Conservation (phyloP, 2,329 filamentous ascomycete genomes). For the Raffaelea arxii region DNA sequence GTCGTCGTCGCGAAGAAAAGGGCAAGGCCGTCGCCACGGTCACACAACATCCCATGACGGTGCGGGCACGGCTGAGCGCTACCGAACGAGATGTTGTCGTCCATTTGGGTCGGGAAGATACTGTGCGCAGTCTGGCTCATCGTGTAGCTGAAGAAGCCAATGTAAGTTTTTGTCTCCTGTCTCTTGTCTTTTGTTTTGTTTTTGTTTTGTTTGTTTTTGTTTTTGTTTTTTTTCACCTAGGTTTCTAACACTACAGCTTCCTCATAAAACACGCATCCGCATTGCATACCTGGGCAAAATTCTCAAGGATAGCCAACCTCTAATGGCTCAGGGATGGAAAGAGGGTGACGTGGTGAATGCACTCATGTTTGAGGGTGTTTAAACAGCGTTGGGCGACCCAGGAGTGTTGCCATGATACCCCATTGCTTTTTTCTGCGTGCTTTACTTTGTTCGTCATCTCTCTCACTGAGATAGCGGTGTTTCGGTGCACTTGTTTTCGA, state of each 20-base stretch:
- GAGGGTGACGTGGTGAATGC: conserved; percentile 69
- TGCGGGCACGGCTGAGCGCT: conserved; percentile 58
- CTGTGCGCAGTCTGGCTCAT: conserved; percentile 52
- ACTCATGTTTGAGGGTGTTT: conserved; percentile 45
- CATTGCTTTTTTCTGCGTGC: neutral
- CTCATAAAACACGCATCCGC: conserved; percentile 48
- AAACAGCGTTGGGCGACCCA: no score
- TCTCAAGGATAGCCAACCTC: conserved; percentile 56
- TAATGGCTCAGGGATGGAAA: conserved; percentile 66
- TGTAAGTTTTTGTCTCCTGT: conserved; percentile 32
- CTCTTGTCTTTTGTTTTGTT: neutral
- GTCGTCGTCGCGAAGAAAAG: conserved; percentile 36
- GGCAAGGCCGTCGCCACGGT: conserved; percentile 36
- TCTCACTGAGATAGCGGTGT: no score
- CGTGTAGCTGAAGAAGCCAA: conserved; percentile 54
- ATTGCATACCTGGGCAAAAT: conserved; percentile 76
- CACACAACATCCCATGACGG: conserved; percentile 34
- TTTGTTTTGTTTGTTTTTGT: no score
- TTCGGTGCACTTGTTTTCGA: no score
- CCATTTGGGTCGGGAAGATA: conserved; percentile 47
- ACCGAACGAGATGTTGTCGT: conserved; percentile 54
- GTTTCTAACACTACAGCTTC: conserved; percentile 36
- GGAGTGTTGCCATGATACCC: no score
- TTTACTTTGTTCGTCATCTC: no score
- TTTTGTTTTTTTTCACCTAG: neutral